phyloP scores from a whole-genome alignment of 768 basidiomycete species.

The Hemileccinum impolitum region DNA sequence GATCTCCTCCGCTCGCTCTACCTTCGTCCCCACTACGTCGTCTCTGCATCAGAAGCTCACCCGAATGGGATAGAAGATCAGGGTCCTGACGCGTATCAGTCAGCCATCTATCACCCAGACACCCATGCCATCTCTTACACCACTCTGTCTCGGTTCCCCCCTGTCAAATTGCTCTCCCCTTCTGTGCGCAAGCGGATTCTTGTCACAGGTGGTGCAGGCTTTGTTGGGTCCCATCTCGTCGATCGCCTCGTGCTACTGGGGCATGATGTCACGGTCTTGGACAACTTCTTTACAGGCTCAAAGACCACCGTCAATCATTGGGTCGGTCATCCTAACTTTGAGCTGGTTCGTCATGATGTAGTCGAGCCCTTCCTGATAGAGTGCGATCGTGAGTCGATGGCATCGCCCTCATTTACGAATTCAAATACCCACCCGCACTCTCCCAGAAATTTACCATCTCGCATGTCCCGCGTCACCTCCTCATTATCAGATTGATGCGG shows the following conservation, averaged over 20 bases:
- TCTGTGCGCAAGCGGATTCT: slow-evolving; percentile 82
- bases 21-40: slow-evolving; percentile 75
- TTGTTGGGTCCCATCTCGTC: slow-evolving; percentile 97
- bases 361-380: slow-evolving; percentile 98
- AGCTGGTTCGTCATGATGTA: slow-evolving; percentile 96
- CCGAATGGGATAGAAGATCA: slow-evolving; percentile 41
- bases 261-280: slow-evolving; percentile 94
- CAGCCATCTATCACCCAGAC: slow-evolving; percentile 82
- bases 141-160: slow-evolving; percentile 87
- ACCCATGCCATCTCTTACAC: slow-evolving; percentile 86
- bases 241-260: slow-evolving; percentile 97
- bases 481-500: slow-evolving; percentile 96
- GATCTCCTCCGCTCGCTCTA: slow-evolving; percentile 85
- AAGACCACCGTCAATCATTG: slow-evolving; percentile 96
- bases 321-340: slow-evolving; percentile 98
- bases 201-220: slow-evolving; percentile 98
- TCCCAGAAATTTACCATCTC: slow-evolving; percentile 91
- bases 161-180: slow-evolving; percentile 82
- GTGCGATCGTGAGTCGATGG: slow-evolving; percentile 74
- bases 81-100: slow-evolving; percentile 55
- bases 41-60: slow-evolving; percentile 37
- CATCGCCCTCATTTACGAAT: too few species aligned
- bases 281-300: slow-evolving; percentile 98
- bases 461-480: slow-evolving; percentile 97
- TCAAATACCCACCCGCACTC: background rate